Evolutionary conservation across 495 filamentous ascomycete species (phyloP), one percentile per base, ranked within the genome.

Genomic region (Aspergillus egyptiacus): DNA sequence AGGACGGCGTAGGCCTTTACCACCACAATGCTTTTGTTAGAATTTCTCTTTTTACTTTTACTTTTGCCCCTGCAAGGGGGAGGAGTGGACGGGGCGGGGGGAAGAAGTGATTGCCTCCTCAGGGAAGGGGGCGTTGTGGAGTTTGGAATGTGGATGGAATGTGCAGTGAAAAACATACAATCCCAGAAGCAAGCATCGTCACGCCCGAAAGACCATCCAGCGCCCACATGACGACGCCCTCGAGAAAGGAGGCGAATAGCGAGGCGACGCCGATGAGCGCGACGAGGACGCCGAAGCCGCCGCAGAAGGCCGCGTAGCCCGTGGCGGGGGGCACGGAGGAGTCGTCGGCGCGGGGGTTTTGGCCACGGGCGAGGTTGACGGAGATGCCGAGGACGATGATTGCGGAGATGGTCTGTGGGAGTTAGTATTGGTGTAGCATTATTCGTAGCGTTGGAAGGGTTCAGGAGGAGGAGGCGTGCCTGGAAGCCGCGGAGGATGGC

Each of bases 141-240:
- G 27, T 10, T 6, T 13, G 39, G 31, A 5, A 38, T 22, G 17
- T 27, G 17, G 15, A 32, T 22, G 13, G 42, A 9, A 5, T 28
- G 32, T 20, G 33, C 25, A 27, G 25, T 27, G 28, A 8, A 32
- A 18, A 9, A 75, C 80, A 55, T 72, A 81, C 79, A 43, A 79
- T 71, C 15, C 69, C 80, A 25, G 71, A 76, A 10, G 71, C 76
- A 3, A 81, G 59, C 31, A 75, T 66, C 24, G 78, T 64, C 13
- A 77, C 41, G 1, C 56, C 50, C 0, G 69, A 59, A 0, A 80
- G 27, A 0, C 55, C 73, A 55, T 81, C 78, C 1, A 75, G 53
- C 0, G 48, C 63, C 36, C 73, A 55, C 4, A 65, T 57, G 5
- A 70, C 57, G 0, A 76, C 43, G 0, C 58, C 62, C 2, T 70